A percentile compares a stretch with the other conserved stretches of the same genome.
These are phyloP conservation scores for Plantago ovata DNA, from an alignment of 257 asterid genomes.

Conservation along the genomic window DNA sequence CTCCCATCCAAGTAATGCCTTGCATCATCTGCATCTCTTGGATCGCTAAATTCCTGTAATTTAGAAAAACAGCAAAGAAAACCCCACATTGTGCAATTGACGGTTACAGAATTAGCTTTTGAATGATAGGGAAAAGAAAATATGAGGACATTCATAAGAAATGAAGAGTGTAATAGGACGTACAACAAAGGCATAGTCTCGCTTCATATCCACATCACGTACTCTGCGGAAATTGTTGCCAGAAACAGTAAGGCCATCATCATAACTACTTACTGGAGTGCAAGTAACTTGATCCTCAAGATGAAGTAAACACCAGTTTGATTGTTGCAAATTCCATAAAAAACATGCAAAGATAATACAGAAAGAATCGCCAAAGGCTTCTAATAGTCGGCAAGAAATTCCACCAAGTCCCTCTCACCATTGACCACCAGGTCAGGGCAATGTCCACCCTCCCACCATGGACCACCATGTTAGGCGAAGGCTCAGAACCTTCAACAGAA, in stretches of 20 bases:
- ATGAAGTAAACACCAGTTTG: slow-evolving; percentile 79
- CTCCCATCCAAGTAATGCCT: slow-evolving; percentile 53
- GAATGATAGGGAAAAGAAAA: background rate
- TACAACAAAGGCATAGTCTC: slow-evolving; percentile 75
- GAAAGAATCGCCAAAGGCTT: slow-evolving; percentile 71
- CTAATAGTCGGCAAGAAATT: slow-evolving; percentile 58
- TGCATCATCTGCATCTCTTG: slow-evolving; percentile 78
- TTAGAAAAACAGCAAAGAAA: slow-evolving; percentile 20
- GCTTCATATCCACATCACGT: slow-evolving; percentile 82
- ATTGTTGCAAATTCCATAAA: slow-evolving; percentile 65
- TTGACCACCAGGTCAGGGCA: slow-evolving; percentile 23
- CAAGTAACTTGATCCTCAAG: slow-evolving; percentile 58
- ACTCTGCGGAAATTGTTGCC: slow-evolving; percentile 85
- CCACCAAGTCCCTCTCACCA: slow-evolving; percentile 52
- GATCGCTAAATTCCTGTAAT: slow-evolving; percentile 62
- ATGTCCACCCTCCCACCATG: slow-evolving; percentile 61
- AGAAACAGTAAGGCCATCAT: slow-evolving; percentile 85
- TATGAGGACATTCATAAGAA: background rate
- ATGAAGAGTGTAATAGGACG: slow-evolving; percentile 19
- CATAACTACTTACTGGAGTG: slow-evolving; percentile 53
- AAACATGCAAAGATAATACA: slow-evolving; percentile 61
- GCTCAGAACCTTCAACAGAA: slow-evolving; percentile 80
- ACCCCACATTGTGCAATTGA: slow-evolving; percentile 3
- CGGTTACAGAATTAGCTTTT: background rate
- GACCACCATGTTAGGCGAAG: slow-evolving; percentile 32